Base-by-base conservation (phyloP, 1,284 basidiomycete species). In the Cryptococcus sp. region DNA sequence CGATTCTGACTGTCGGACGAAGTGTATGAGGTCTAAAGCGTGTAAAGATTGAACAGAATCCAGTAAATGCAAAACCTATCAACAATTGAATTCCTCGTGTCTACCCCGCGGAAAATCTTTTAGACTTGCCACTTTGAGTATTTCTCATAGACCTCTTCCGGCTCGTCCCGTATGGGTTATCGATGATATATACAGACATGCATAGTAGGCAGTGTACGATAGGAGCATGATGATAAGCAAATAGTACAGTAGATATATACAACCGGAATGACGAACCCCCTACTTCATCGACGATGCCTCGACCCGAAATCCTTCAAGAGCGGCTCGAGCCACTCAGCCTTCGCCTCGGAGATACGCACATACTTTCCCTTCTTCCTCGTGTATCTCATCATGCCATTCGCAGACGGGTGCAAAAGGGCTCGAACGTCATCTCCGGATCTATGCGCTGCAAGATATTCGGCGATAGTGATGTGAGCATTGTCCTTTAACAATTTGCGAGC, bases 321-420 rank as follows among this genome's bases (percentile, higher is more conserved):
- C 14, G 72, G 72, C 49, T 71, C 59, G 10, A 74, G 58, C 70
- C 69, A 73, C 47, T 72, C 70, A 2, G 34, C 47, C 56, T 69
- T 72, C 34, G 62, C 68, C 30, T 46, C 37, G 3, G 34, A 47
- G 32, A 68, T 56, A 11, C 51, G 38, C 13, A 61, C 59, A 42
- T 61, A 66, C 42, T 62, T 62, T 23, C 53, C 47, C 10, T 58
- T 38, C 38, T 57, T 49, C 31, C 36, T 55, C 4, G 66, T 66
- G 43, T 61, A 63, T 36, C 58, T 59, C 38, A 53, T 57, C 59
- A 74, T 53, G 1, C 57, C 50, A 8, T 35, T 42, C 5, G 51
- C 53, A 1, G 58, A 58, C 4, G 67, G 64, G 44, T 67, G 55
- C 6, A 72, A 49, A 23, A 74, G 56, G 33, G 65, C 49, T 3